Evolutionary conservation across 345 rosid genomes (phyloP).

Genomic region (Linum tenue): DNA sequence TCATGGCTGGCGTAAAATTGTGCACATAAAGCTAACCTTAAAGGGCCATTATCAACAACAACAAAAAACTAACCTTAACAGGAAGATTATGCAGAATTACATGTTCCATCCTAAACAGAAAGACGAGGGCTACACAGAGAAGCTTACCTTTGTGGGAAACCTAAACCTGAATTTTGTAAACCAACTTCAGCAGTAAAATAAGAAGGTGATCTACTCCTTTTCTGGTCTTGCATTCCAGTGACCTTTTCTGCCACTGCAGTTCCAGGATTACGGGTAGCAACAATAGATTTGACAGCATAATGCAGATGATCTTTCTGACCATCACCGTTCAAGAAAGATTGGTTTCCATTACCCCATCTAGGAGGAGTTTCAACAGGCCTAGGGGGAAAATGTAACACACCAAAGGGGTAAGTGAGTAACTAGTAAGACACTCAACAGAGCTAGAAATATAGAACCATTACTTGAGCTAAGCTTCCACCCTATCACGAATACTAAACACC

Average conservation of each 20-base stretch:
- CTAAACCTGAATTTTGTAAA: constrained; percentile 26
- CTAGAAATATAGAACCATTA: neutral
- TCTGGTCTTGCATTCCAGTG: constrained; percentile 47
- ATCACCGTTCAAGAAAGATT: constrained; percentile 26
- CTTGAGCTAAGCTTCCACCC: neutral
- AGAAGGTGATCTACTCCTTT: constrained; percentile 44
- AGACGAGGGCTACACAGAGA: neutral
- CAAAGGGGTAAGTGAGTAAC: neutral
- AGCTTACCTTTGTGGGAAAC: constrained; percentile 24
- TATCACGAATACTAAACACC: neutral
- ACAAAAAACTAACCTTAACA: no score
- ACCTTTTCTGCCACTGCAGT: constrained; percentile 44
- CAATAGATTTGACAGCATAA: constrained; percentile 39
- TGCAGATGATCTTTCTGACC: constrained; percentile 28
- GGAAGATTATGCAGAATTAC: neutral
- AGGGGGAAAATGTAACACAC: constrained; percentile 15
- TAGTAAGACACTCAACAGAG: neutral
- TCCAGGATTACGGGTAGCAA: constrained; percentile 49
- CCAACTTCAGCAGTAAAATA: constrained; percentile 25
- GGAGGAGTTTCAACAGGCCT: constrained; percentile 43
- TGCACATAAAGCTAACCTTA: neutral
- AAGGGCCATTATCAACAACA: no score
- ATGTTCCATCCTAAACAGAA: neutral
- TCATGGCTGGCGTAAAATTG: neutral
- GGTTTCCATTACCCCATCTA: constrained; percentile 35